Evolutionary conservation across 352 stramenopile species (phyloP).

Genomic region (Phytopythium boreale): DNA sequence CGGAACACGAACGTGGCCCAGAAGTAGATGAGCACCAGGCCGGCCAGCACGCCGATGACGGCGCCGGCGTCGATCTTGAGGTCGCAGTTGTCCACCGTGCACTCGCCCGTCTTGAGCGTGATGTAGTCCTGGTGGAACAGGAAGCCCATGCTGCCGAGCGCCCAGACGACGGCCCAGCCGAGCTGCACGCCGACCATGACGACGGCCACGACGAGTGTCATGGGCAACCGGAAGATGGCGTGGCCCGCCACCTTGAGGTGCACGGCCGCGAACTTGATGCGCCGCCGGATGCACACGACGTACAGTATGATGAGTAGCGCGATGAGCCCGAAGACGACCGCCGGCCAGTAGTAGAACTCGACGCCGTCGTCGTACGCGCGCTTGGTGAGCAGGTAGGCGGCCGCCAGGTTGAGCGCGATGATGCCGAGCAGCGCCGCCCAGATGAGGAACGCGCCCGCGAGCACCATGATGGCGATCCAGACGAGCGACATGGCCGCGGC

Average conservation of each 20-base stretch:
- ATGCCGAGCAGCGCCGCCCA: constrained; percentile 53
- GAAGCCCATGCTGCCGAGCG: constrained; percentile 75
- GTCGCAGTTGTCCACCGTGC: constrained; percentile 45
- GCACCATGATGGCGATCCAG: constrained; percentile 77
- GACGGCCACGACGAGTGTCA: constrained; percentile 80
- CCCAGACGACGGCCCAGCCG: constrained; percentile 85
- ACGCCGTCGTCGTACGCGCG: constrained; percentile 51
- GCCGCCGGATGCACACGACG: constrained; percentile 65
- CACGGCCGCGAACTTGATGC: constrained; percentile 91
- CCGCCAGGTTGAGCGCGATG: constrained; percentile 47
- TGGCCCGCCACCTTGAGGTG: constrained; percentile 88
- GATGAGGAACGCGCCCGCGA: constrained; percentile 40
- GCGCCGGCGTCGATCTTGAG: constrained; percentile 40
- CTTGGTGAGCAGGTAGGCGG: constrained; percentile 67
- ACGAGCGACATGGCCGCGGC: constrained; percentile 62
- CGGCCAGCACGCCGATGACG: constrained; percentile 73
- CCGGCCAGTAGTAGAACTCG: constrained; percentile 69
- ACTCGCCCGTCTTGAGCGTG: constrained; percentile 39
- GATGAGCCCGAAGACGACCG: constrained; percentile 47
- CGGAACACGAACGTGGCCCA: constrained; percentile 86
- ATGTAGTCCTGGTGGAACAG: constrained; percentile 78
- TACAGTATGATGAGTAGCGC: constrained; percentile 55
- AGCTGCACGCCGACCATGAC: constrained; percentile 85
- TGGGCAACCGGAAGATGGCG: constrained; percentile 83
- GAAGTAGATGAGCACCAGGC: constrained; percentile 92